Conservation (phyloP, 2,329 filamentous ascomycete species). For the Cladophialophora carrionii region DNA sequence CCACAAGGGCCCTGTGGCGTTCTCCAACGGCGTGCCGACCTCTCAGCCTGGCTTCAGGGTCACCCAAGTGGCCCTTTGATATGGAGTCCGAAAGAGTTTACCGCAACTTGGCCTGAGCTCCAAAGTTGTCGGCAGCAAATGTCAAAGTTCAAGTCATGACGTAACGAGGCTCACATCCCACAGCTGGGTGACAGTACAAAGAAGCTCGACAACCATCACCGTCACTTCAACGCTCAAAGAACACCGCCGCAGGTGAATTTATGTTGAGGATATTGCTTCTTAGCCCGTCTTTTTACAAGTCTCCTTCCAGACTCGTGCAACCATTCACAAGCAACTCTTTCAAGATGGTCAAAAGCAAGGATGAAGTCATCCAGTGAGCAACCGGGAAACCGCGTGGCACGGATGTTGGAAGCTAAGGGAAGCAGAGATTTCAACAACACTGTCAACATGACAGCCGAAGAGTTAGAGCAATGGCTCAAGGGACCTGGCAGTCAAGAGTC, state of each 20-base stretch:
- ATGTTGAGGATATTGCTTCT: not conserved
- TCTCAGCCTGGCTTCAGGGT: slow-evolving; percentile 1
- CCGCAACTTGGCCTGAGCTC: not conserved
- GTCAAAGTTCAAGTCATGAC: slow-evolving; percentile 24
- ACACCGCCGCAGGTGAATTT: not conserved
- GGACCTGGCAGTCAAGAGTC: slow-evolving; percentile 61
- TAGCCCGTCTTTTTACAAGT: not conserved
- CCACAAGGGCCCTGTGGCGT: not conserved
- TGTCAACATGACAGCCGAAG: slow-evolving; percentile 66
- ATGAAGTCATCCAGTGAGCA: slow-evolving; percentile 55
- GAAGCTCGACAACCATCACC: slow-evolving; percentile 1
- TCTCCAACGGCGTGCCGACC: not conserved
- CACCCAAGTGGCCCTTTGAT: not conserved
- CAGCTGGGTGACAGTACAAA: not conserved
- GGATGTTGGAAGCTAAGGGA: slow-evolving; percentile 28
- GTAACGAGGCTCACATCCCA: slow-evolving; percentile 9
- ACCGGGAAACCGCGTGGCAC: slow-evolving; percentile 43
- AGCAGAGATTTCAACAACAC: slow-evolving; percentile 65
- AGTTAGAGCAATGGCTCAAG: slow-evolving; percentile 65
- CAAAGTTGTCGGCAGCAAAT: not conserved
- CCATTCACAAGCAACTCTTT: not conserved
- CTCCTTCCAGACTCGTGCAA: not conserved
- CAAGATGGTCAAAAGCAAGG: slow-evolving; percentile 57
- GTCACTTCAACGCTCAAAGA: not conserved
- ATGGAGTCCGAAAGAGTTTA: not conserved